A percentile compares a stretch with the other conserved stretches of the same genome.
These are phyloP conservation scores for Trametes punicea DNA, from an alignment of 768 basidiomycete species.

Conservation along the genomic window DNA sequence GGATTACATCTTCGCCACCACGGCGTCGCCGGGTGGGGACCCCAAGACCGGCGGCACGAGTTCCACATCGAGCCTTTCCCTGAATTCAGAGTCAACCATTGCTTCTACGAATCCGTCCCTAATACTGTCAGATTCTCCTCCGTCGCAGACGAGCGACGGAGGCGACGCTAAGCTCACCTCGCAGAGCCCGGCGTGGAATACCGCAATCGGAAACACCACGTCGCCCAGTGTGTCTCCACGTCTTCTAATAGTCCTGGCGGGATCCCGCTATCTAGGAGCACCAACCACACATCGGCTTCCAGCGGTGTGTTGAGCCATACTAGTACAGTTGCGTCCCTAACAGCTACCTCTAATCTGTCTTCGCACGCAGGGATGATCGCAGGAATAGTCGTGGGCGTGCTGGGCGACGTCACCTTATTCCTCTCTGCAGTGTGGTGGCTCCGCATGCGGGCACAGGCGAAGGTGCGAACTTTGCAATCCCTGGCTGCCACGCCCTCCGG, in stretches of 20 bases:
- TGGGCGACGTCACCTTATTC: not conserved
- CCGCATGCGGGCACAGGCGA: not conserved
- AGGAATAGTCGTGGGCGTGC: not conserved
- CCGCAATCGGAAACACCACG: no score
- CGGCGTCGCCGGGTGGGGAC: not conserved
- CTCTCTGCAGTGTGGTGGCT: conserved; percentile 7
- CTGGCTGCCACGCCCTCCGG: not conserved
- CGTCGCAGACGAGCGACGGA: no score
- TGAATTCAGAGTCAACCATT: not conserved
- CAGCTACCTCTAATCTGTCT: not conserved
- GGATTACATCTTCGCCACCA: not conserved
- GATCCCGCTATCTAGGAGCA: no score
- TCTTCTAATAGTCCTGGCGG: not conserved
- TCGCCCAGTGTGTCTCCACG: no score
- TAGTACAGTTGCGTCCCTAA: not conserved
- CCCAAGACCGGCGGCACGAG: not conserved
- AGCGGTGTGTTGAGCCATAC: not conserved
- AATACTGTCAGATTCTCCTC: no score
- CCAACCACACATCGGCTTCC: not conserved
- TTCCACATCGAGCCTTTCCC: not conserved
- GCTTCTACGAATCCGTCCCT: no score
- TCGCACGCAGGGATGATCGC: conserved; percentile 1
- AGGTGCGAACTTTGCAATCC: not conserved
- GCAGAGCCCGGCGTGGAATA: no score
- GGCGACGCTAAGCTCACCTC: no score